Percentiles rank a stretch among this genome's conserved stretches.
phyloP scores from a whole-genome alignment of 108 stramenopile genomes.

The Schizochytrium sp. region DNA sequence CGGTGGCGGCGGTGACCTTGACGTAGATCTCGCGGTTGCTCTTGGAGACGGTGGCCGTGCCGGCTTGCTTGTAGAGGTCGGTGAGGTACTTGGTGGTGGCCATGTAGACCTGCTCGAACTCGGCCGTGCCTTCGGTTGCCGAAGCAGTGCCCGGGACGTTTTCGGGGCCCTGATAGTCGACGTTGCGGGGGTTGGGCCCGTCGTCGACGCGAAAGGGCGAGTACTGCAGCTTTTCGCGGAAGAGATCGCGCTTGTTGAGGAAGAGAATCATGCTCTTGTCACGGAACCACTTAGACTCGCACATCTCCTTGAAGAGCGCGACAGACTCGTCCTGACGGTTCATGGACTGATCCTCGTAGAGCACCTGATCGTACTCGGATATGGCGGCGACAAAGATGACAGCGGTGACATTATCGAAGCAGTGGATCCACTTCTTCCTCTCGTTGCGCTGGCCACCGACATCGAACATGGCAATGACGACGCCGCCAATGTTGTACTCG shows the following conservation, averaged over 20 bases:
- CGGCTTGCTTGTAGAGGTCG: neutral
- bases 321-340: conserved; percentile 58
- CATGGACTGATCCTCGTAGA: conserved; percentile 47
- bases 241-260: conserved; percentile 63
- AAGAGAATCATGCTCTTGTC: conserved; percentile 65
- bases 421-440: conserved; percentile 63
- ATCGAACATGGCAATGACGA: conserved; percentile 39
- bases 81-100: neutral
- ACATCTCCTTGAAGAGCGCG: conserved; percentile 57
- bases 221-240: conserved; percentile 47
- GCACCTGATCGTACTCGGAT: conserved; percentile 61
- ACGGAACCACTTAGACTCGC: conserved; percentile 52
- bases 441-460: conserved; percentile 61
- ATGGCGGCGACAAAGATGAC: conserved; percentile 65
- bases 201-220: neutral
- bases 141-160: neutral
- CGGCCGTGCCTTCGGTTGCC: neutral
- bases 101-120: neutral
- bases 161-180: neutral
- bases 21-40: conserved; percentile 39
- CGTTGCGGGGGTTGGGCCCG: neutral
- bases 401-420: conserved; percentile 63
- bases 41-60: neutral
- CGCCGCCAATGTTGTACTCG: neutral
- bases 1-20: conserved; percentile 58